phyloP scores from a whole-genome alignment of 495 filamentous ascomycete species.

The Tuber borchii region DNA sequence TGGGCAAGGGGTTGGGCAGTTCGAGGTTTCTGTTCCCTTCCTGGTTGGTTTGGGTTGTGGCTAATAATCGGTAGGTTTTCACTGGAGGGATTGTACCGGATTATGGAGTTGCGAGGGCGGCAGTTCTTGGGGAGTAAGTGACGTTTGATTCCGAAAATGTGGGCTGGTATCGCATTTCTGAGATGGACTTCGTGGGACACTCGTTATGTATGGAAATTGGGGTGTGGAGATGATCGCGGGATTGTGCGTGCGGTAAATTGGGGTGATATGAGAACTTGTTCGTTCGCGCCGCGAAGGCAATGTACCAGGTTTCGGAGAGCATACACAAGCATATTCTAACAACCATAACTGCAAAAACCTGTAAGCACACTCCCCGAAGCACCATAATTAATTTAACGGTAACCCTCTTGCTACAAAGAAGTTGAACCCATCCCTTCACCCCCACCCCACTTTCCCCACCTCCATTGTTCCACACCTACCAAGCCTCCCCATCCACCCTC shows the following conservation, averaged over 20 bases:
- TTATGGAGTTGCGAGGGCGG: constrained; percentile 31
- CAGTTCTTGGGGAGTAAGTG: constrained; percentile 26
- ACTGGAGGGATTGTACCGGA: constrained; percentile 38
- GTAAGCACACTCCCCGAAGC: not conserved
- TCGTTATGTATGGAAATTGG: not conserved
- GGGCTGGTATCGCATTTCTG: not conserved
- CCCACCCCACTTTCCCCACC: not conserved
- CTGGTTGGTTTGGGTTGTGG: not conserved
- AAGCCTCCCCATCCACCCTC: too few relatives aligned
- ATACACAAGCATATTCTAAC: not conserved
- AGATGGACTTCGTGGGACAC: not conserved
- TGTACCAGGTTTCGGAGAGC: not conserved
- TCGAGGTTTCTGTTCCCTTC: constrained; percentile 28
- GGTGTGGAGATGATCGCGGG: not conserved
- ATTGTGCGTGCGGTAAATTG: not conserved
- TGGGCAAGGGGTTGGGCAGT: constrained; percentile 53
- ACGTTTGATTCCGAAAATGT: not conserved
- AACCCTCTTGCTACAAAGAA: not conserved
- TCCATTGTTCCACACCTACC: not conserved
- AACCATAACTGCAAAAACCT: not conserved
- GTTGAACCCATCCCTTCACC: not conserved
- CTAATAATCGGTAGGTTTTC: constrained; percentile 26
- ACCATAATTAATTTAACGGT: not conserved
- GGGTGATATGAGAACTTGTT: not conserved
- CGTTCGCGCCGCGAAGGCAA: not conserved